Base-by-base conservation (phyloP, 768 basidiomycete genomes). In the Phallus indusiatus region DNA sequence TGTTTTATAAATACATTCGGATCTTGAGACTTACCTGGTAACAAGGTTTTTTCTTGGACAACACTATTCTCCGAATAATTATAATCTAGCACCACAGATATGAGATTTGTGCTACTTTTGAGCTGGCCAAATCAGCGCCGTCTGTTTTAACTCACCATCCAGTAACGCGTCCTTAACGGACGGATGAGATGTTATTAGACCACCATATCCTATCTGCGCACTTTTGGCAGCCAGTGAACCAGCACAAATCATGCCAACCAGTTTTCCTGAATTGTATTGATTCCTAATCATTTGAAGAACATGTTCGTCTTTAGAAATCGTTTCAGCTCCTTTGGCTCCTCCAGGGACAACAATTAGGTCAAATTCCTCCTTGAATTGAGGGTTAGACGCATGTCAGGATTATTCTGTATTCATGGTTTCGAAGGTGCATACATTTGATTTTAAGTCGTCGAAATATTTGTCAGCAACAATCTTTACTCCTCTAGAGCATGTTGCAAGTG, bases 201-300 rank as follows among this genome's bases (percentile, higher is more conserved):
- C 22, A 34, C 34, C 24, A n/a, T 50, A 35, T 6, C n/a, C 42
- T 16, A 55, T 21, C 20, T 55, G n/a, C 8, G 47, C 36, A 11
- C 24, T 14, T 49, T 54, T 54, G 52, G 60, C 50, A 47, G 50
- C 46, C 21, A 59, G 12, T 8, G 49, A 51, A 84, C 89, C 89
- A 54, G 90, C 90, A 65, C 90, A 92, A 50, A 91, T 89, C 89
- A 91, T 90, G 1, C 83, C 90, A 22, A 92, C 85, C 24, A 78
- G 65, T 66, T 84, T 87, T 14, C 74, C 75, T 22, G 72, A 63
- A 21, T 75, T 68, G 49, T 87, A 67, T 64, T 82, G 90, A 20
- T 75, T 70, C 56, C 76, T 74, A 12, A 91, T 78, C 10, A 90
- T 75, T 0, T 76, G 72, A 66, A 90, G 86, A 1, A 91, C 85